Evolutionary conservation across 1,284 basidiomycete genomes (phyloP).

Genomic region (Fomes fomentarius): DNA sequence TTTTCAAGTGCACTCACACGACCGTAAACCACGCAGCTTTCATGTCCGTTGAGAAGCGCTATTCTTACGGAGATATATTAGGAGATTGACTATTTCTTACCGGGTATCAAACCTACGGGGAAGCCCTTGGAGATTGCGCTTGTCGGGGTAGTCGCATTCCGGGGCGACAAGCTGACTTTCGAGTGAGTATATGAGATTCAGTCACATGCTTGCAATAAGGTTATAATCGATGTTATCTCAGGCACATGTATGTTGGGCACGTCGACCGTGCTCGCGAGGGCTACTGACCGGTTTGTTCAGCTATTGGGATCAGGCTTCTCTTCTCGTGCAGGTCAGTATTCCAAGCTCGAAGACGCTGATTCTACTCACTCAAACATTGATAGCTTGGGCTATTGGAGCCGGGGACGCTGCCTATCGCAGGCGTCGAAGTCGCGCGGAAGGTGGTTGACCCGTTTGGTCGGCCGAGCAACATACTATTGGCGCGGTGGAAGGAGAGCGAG

Average conservation of each 20-base stretch:
- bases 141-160: constrained; percentile 54
- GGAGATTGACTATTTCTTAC: constrained; percentile 56
- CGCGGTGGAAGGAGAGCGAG: constrained; percentile 44
- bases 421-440: constrained; percentile 43
- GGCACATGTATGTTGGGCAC: constrained; percentile 33
- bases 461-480: constrained; percentile 44
- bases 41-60: not conserved
- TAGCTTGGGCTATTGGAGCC: constrained; percentile 43
- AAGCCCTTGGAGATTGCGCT: constrained; percentile 48
- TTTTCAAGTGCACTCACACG: constrained; percentile 48
- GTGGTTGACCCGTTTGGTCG: constrained; percentile 46
- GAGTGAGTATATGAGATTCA: constrained; percentile 39
- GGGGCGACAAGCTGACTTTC: constrained; percentile 55
- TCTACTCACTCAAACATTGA: too few species aligned
- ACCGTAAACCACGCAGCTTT: constrained; percentile 31
- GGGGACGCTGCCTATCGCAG: constrained; percentile 40
- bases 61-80: constrained; percentile 14
- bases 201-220: not conserved
- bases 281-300: too few species aligned
- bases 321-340: constrained; percentile 42
- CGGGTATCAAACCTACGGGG: constrained; percentile 50
- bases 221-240: constrained; percentile 4
- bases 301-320: constrained; percentile 52
- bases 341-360: not conserved
- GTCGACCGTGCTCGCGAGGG: too few species aligned